These are phyloP conservation scores for Backusella morwellensis DNA, from an alignment of 192 early-diverging fungal species.

Conservation along the genomic window DNA sequence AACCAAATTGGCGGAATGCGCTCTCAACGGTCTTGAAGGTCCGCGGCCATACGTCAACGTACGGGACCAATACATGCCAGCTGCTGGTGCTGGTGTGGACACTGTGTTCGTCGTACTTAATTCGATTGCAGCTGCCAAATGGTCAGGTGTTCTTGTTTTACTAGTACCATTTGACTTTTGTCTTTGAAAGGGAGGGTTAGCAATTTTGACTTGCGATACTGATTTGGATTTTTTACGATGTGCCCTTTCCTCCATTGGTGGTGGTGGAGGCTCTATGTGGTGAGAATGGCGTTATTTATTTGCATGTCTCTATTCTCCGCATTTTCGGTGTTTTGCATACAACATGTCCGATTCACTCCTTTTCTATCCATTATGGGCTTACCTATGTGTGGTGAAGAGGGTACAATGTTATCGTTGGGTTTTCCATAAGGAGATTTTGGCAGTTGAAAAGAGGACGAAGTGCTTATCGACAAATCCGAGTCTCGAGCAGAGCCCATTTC, in stretches of 20 bases:
- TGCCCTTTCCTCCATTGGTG: not conserved
- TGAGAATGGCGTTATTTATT: not conserved
- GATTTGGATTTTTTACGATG: not conserved
- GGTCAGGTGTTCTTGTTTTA: conserved; percentile 1
- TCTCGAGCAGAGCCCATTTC: not conserved
- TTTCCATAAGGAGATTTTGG: not conserved
- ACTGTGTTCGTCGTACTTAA: conserved; percentile 12
- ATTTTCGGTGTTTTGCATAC: not conserved
- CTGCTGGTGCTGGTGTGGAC: conserved; percentile 61
- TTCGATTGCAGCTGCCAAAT: conserved; percentile 18
- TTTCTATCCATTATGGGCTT: not conserved
- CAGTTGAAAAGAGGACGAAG: not conserved
- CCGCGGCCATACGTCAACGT: conserved; percentile 56
- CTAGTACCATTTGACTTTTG: not conserved
- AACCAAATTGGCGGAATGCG: conserved; percentile 76
- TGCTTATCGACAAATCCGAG: not conserved
- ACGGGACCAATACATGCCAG: conserved; percentile 80
- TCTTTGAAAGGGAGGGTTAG: not conserved
- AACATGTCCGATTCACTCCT: not conserved
- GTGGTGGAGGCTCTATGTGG: not conserved
- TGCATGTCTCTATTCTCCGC: not conserved
- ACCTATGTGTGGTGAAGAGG: not conserved
- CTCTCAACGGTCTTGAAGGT: conserved; percentile 65
- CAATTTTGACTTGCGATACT: not conserved
- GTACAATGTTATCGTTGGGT: not conserved